phyloP scores from a whole-genome alignment of 305 asterid genomes.

The Striga hermonthica region DNA sequence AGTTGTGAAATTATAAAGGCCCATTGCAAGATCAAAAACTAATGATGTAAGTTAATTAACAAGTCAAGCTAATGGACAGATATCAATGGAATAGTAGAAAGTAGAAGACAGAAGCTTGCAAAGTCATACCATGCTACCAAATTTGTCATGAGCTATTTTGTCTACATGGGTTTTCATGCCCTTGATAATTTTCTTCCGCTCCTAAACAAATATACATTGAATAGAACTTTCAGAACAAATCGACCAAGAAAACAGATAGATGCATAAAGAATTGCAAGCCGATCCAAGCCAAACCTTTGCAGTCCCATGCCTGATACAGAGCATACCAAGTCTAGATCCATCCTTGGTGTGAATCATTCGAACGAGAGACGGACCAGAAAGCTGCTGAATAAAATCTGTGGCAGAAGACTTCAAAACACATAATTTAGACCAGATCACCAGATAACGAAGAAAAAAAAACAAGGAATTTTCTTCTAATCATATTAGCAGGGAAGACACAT shows the following conservation, averaged over 20 bases:
- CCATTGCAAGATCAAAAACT: not conserved
- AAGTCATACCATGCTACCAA: conserved; percentile 58
- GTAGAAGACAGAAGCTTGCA: conserved; percentile 21
- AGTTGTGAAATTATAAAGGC: conserved; percentile 5
- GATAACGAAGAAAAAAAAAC: not conserved
- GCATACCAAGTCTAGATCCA: conserved; percentile 74
- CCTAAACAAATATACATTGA: conserved; percentile 45
- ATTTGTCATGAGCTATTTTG: conserved; percentile 73
- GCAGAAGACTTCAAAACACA: conserved; percentile 70
- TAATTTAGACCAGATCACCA: conserved; percentile 36
- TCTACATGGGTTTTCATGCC: conserved; percentile 80
- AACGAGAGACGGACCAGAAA: conserved; percentile 62
- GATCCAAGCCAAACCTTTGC: conserved; percentile 62
- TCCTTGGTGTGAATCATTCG: conserved; percentile 87
- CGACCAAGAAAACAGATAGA: conserved; percentile 18
- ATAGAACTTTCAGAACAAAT: conserved; percentile 10
- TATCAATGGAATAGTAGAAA: not conserved
- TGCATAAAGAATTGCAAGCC: not conserved
- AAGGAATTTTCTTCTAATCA: not conserved
- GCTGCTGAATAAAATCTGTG: conserved; percentile 72
- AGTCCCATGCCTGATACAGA: conserved; percentile 84
- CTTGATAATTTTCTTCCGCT: conserved; percentile 87
- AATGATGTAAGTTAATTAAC: not conserved
- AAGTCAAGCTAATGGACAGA: not conserved
- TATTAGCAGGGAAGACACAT: conserved; percentile 14